phyloP scores from a whole-genome alignment of 1,139 yeast genomes.

The Candida sanyaensis region DNA sequence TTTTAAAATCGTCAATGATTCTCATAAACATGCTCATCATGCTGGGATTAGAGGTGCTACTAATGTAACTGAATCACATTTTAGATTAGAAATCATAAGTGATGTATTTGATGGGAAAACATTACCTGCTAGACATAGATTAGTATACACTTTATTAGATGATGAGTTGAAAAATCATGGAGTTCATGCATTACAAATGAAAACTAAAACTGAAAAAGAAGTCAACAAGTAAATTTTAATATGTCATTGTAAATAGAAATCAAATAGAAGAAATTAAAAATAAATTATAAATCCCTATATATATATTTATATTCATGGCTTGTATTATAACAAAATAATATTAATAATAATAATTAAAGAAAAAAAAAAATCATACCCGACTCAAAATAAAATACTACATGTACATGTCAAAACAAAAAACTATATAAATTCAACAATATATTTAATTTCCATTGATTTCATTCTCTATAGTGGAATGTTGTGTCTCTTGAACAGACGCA shows the following conservation, averaged over 20 bases:
- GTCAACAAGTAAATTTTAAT: conserved; percentile 27
- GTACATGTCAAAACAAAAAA: neutral
- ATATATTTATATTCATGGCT: no score
- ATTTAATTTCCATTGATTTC: conserved; percentile 9
- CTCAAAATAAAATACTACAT: neutral
- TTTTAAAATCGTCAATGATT: conserved; percentile 72
- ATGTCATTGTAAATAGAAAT: neutral
- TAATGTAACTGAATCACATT: conserved; percentile 84
- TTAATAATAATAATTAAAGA: no score
- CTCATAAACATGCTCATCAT: conserved; percentile 88
- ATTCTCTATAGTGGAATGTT: conserved; percentile 10
- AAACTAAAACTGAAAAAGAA: conserved; percentile 77
- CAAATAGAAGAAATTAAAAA: conserved; percentile 4
- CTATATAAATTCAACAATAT: conserved; percentile 1
- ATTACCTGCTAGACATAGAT: conserved; percentile 77
- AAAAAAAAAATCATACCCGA: neutral
- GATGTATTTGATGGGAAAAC: conserved; percentile 65
- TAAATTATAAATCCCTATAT: neutral
- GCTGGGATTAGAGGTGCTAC: conserved; percentile 75
- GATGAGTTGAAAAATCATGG: conserved; percentile 74
- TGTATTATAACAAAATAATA: neutral
- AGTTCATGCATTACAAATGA: conserved; percentile 87
- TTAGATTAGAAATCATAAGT: conserved; percentile 71
- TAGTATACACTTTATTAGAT: conserved; percentile 66
- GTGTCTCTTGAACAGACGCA: conserved; percentile 52